Percentiles rank a stretch among this genome's conserved stretches.
Conservation (phyloP, 768 basidiomycete species). For the Boletus pseudopeckii region DNA sequence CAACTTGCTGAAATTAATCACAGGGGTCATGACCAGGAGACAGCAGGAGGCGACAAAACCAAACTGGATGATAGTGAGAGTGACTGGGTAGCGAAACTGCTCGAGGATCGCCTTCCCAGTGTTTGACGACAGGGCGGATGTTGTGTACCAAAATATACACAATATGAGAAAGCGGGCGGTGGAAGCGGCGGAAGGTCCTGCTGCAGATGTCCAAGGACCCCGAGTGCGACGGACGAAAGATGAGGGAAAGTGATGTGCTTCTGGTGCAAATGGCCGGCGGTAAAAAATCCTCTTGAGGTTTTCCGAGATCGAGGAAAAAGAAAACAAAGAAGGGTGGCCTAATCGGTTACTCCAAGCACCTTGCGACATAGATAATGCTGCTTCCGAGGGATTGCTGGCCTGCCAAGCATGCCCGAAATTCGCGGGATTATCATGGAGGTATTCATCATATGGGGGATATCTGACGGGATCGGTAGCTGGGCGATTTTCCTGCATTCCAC, state of each 20-base stretch:
- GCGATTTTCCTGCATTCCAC: constrained; percentile 23
- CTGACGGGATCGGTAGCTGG: constrained; percentile 5
- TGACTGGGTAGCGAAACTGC: constrained; percentile 91
- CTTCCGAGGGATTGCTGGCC: constrained; percentile 18
- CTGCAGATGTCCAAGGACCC: constrained; percentile 13
- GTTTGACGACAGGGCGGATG: constrained; percentile 91
- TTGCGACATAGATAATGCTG: constrained; percentile 7
- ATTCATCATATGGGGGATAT: constrained; percentile 20
- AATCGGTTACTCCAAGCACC: constrained; percentile 2
- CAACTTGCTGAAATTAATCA: constrained; percentile 61
- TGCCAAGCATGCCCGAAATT: constrained; percentile 22
- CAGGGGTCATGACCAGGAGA: constrained; percentile 76
- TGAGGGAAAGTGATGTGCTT: constrained; percentile 17
- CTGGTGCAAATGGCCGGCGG: constrained; percentile 13
- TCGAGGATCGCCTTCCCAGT: constrained; percentile 94
- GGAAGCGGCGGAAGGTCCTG: constrained; percentile 21
- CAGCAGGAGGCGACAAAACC: constrained; percentile 90
- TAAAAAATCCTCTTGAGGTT: constrained; percentile 18
- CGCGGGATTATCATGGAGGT: constrained; percentile 14
- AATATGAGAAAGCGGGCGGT: constrained; percentile 65
- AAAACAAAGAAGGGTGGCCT: constrained; percentile 5
- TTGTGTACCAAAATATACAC: constrained; percentile 90
- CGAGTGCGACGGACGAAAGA: constrained; percentile 27
- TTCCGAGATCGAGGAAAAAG: constrained; percentile 9
- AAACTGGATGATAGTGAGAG: constrained; percentile 97